phyloP scores from a whole-genome alignment of 768 basidiomycete species.

The Leccinum incarnatum region DNA sequence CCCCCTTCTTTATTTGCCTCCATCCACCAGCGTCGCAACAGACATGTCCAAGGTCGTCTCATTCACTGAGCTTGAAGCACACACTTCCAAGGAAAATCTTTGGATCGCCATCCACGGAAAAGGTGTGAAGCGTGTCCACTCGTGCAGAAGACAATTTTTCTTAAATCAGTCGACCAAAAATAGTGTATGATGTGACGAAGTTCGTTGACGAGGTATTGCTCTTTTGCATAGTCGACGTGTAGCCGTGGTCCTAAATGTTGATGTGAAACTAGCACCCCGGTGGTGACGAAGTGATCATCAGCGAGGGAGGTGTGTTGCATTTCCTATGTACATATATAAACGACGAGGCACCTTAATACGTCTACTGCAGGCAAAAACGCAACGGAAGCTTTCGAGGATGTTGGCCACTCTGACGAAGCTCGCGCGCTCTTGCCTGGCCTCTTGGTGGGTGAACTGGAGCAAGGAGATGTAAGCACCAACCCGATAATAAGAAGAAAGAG shows the following conservation, averaged over 20 bases:
- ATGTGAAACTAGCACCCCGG: slow-evolving; percentile 73
- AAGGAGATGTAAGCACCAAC: slow-evolving; percentile 51
- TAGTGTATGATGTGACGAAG: slow-evolving; percentile 91
- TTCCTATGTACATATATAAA: background rate
- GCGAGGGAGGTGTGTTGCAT: slow-evolving; percentile 75
- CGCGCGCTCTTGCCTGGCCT: slow-evolving; percentile 77
- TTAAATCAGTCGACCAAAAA: slow-evolving; percentile 7
- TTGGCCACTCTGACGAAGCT: slow-evolving; percentile 98
- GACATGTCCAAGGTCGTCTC: slow-evolving; percentile 55
- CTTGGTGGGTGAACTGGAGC: slow-evolving; percentile 80
- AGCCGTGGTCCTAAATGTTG: slow-evolving; percentile 1
- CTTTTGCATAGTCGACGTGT: background rate
- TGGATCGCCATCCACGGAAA: slow-evolving; percentile 85
- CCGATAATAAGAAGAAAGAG: background rate
- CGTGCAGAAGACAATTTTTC: background rate
- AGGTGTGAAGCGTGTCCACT: slow-evolving; percentile 42
- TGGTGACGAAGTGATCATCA: slow-evolving; percentile 95
- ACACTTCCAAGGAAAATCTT: slow-evolving; percentile 72
- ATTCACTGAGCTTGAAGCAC: slow-evolving; percentile 72
- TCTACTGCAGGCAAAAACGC: slow-evolving; percentile 77
- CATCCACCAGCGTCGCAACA: slow-evolving; percentile 16
- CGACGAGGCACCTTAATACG: background rate
- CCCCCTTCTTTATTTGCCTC: slow-evolving; percentile 15
- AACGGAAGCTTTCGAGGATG: slow-evolving; percentile 98
- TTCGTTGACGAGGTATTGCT: slow-evolving; percentile 88